Evolutionary conservation across 139 green algal genomes (phyloP).

Genomic region (Ulvella scutata): DNA sequence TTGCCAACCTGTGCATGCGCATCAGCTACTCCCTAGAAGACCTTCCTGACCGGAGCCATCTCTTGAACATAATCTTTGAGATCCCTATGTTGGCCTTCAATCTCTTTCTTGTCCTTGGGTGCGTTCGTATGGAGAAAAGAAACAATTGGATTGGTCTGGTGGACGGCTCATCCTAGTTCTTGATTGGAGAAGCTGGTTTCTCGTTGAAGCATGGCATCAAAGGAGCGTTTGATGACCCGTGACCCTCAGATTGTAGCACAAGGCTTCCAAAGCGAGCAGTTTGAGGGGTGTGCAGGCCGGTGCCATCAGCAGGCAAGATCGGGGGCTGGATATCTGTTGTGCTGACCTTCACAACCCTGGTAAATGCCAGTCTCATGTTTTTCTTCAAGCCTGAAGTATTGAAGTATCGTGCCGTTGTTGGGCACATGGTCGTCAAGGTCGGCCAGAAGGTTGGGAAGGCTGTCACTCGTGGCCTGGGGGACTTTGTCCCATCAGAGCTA

Average conservation of each 20-base stretch:
- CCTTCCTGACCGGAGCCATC: neutral
- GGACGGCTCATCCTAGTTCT: too few species aligned
- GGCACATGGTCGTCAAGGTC: neutral
- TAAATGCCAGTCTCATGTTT: conserved; percentile 2
- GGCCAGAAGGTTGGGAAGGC: neutral
- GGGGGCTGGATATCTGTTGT: conserved; percentile 3
- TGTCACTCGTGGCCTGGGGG: neutral
- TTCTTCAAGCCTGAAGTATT: neutral
- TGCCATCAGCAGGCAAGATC: neutral
- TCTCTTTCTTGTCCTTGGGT: neutral
- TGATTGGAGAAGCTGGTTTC: too few species aligned
- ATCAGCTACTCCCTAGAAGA: neutral
- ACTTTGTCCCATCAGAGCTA: too few species aligned
- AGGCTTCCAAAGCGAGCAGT: too few species aligned
- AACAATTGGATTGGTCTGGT: too few species aligned
- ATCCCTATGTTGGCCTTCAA: neutral
- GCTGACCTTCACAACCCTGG: neutral
- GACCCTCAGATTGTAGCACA: too few species aligned
- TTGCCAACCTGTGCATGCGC: neutral
- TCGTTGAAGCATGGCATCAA: too few species aligned
- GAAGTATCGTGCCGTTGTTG: neutral
- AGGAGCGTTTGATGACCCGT: too few species aligned
- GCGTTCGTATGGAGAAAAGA: too few species aligned
- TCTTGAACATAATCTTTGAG: conserved; percentile 4
- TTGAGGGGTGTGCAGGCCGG: neutral